Percentiles rank a stretch among this genome's conserved stretches.
Evolutionary conservation across 768 basidiomycete genomes (phyloP).

Genomic region (Cystofilobasidium bisporidii): DNA sequence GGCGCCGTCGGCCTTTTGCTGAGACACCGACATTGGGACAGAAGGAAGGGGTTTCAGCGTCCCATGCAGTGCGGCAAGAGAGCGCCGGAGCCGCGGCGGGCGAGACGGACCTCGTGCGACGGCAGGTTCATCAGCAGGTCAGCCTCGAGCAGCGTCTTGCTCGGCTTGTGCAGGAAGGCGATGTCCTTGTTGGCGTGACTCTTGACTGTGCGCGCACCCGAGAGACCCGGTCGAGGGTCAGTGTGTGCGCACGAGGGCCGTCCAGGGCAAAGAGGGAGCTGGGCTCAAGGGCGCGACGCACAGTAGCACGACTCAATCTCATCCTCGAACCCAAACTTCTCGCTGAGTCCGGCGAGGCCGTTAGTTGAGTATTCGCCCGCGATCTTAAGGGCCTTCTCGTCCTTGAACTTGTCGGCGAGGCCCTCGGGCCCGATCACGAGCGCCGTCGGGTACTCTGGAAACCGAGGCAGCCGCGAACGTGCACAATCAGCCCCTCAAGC

Average conservation of each 20-base stretch:
- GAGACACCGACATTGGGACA: too few relatives aligned
- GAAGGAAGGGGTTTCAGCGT: too few relatives aligned
- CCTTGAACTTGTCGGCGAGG: constrained; percentile 45
- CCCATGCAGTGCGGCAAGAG: too few relatives aligned
- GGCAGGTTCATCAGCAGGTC: constrained; percentile 80
- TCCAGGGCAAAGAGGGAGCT: not conserved
- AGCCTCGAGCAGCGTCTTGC: constrained; percentile 65
- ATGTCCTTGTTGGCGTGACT: constrained; percentile 60
- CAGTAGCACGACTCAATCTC: constrained; percentile 35
- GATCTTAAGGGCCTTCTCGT: constrained; percentile 45
- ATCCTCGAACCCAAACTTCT: constrained; percentile 61
- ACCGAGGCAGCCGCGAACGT: too few relatives aligned
- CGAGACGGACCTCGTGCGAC: constrained; percentile 47
- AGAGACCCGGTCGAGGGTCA: not conserved
- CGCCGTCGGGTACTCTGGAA: constrained; percentile 25
- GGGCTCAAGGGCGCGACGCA: not conserved
- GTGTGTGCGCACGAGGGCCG: too few relatives aligned
- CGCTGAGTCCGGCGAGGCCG: constrained; percentile 16
- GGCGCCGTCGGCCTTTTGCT: constrained; percentile 1
- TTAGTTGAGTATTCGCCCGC: constrained; percentile 47
- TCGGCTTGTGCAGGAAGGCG: constrained; percentile 64
- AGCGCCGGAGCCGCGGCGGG: not conserved
- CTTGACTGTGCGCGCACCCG: constrained; percentile 47
- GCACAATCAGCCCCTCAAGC: too few relatives aligned
- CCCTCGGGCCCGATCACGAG: constrained; percentile 56